Evolutionary conservation across 139 green algal species (phyloP).

Genomic region (Picochlorum sp.): DNA sequence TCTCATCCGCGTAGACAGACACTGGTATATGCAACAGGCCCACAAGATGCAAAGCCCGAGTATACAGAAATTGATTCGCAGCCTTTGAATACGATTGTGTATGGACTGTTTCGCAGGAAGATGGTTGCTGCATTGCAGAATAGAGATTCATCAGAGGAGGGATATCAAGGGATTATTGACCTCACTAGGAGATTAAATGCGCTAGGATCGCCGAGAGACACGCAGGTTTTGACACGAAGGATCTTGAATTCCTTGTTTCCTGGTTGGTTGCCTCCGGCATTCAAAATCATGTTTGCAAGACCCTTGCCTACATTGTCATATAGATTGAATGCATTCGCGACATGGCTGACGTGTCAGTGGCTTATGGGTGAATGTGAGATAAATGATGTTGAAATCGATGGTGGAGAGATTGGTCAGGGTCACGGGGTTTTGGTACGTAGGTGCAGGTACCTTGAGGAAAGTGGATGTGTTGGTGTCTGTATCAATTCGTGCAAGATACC

Average conservation of each 20-base stretch:
- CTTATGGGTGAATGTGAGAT: conserved; percentile 79
- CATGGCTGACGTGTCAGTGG: conserved; percentile 77
- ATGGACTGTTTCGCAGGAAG: conserved; percentile 66
- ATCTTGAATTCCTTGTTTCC: conserved; percentile 78
- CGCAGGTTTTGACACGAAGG: conserved; percentile 45
- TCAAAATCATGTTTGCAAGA: conserved; percentile 45
- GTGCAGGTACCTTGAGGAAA: conserved; percentile 82
- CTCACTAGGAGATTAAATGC: conserved; percentile 69
- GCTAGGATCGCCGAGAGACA: conserved; percentile 29
- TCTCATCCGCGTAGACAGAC: no score
- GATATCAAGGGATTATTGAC: conserved; percentile 80
- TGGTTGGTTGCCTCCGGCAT: conserved; percentile 64
- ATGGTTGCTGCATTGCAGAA: conserved; percentile 57
- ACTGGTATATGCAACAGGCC: background rate
- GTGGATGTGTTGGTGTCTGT: conserved; percentile 72
- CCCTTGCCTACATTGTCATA: conserved; percentile 45
- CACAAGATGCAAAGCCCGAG: conserved; percentile 6
- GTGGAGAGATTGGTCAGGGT: conserved; percentile 34
- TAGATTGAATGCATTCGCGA: conserved; percentile 72
- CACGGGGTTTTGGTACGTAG: conserved; percentile 72
- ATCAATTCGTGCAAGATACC: conserved; percentile 87
- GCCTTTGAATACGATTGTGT: conserved; percentile 56
- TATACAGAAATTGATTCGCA: conserved; percentile 44
- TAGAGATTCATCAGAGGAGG: conserved; percentile 41
- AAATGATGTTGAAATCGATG: conserved; percentile 71